phyloP scores from a whole-genome alignment of 257 asterid species.

The Lycium barbarum region DNA sequence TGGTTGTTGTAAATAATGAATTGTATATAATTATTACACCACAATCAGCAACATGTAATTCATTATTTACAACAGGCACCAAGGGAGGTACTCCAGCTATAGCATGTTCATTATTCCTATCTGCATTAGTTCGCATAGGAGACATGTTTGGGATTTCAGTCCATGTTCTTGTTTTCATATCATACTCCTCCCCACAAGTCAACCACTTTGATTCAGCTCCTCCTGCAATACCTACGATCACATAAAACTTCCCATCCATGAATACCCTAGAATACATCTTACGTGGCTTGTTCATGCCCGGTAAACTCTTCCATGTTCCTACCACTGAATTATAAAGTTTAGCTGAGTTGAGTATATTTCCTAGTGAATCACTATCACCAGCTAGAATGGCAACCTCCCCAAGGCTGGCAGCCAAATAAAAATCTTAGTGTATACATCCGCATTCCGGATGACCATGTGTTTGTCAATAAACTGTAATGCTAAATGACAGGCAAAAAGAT shows the following conservation, averaged over 20 bases:
- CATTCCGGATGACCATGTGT: not conserved
- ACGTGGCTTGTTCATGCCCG: not conserved
- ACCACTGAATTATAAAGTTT: not conserved
- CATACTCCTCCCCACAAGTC: not conserved
- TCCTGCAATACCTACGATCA: not conserved
- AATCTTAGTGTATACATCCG: not conserved
- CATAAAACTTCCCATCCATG: not conserved
- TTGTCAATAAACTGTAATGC: not conserved
- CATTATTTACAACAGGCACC: not conserved
- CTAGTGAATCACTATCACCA: not conserved
- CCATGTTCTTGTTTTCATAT: not conserved
- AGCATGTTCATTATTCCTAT: not conserved
- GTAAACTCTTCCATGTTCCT: not conserved
- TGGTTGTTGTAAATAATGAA: not conserved
- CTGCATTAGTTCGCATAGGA: not conserved
- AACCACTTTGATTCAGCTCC: not conserved
- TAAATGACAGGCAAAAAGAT: not conserved
- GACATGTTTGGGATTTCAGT: not conserved
- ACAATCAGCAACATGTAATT: not conserved
- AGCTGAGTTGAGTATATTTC: not conserved
- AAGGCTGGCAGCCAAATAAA: not conserved
- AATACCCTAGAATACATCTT: not conserved
- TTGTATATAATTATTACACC: not conserved
- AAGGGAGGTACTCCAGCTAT: not conserved
- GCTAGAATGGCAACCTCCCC: not conserved